A percentile compares a stretch with the other conserved stretches of the same genome.
phyloP scores from a whole-genome alignment of 2,329 filamentous ascomycete genomes.

The Pseudogymnoascus sp. region DNA sequence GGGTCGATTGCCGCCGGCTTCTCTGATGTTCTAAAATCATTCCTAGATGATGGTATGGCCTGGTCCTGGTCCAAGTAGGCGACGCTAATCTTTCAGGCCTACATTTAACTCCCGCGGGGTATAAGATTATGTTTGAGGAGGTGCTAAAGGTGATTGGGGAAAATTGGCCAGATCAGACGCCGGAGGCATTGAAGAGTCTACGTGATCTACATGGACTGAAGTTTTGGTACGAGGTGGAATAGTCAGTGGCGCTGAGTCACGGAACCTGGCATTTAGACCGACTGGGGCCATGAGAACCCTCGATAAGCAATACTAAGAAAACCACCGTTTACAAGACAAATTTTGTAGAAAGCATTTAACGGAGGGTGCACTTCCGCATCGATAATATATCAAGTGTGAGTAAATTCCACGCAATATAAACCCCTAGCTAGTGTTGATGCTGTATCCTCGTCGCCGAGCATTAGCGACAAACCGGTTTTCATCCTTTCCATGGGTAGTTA shows the following conservation, averaged over 20 bases:
- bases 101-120: slow-evolving; percentile 26
- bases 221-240: slow-evolving; percentile 1
- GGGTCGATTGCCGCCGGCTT: slow-evolving; percentile 17
- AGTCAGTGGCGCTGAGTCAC: too few species aligned
- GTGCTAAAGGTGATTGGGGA: slow-evolving; percentile 21
- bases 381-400: too few species aligned
- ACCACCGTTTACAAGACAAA: too few species aligned
- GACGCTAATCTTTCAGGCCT: slow-evolving; percentile 19
- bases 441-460: not conserved
- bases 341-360: too few species aligned
- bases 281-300: too few species aligned
- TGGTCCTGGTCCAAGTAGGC: not conserved
- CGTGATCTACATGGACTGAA: not conserved
- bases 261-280: too few species aligned
- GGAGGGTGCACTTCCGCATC: too few species aligned
- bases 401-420: too few species aligned
- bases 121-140: slow-evolving; percentile 23
- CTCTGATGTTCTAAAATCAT: slow-evolving; percentile 16
- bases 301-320: too few species aligned
- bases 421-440: not conserved
- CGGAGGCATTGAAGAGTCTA: not conserved
- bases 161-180: slow-evolving; percentile 20
- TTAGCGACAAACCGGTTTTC: not conserved
- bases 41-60: slow-evolving; percentile 20
- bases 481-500: too few species aligned